Base-by-base conservation (phyloP, 2,329 filamentous ascomycete species). In the Botrytis cinerea region DNA sequence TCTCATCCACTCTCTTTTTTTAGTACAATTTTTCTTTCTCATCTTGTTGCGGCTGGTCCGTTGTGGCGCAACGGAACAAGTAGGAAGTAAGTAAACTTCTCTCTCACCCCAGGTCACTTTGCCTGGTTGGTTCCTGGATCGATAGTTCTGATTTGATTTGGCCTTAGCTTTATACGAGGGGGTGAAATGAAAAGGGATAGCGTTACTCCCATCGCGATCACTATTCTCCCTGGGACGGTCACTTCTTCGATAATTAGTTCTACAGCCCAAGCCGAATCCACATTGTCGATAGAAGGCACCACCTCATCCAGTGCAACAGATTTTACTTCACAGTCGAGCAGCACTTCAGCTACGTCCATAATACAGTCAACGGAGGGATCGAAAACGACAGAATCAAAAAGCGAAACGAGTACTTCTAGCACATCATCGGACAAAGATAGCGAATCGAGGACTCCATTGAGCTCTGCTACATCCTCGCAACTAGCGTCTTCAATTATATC, bases 1-100 rank as follows among this genome's bases (percentile, higher is more conserved):
- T 43, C 35, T 2, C 22, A 20, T 43, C 48, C 66, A 43, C 3
- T 57, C 5, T 68, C 57, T 57, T 25, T 68, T 22, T 43, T 68
- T 7, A 28, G 35, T 9, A 43, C 66, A 16, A 7, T 68, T 68
- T 68, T 68, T 10, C 35, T 68, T 45, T 43, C 66, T 43, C 66
- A 25, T 8, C 35, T 68, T 32, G n/a, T 48, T 43, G 35, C 66
- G 66, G 66, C 66, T 28, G 66, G 66, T 43, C 66, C 66, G n/a
- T 68, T 68, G 25, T 68, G 66, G 66, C 48, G 66, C 18, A 68
- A 68, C 43, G 66, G 48, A 12, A 68, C 66, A 4, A 68, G 66
- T 68, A 68, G 66, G 48, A 68, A 68, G 66, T 68, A 68, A 68
- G 66, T 57, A 9, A 8, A 5, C 18, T 57, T 68, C 5, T 54